These are phyloP conservation scores for Coemansia sp. DNA, from an alignment of 192 early-diverging fungal genomes.

Conservation along the genomic window DNA sequence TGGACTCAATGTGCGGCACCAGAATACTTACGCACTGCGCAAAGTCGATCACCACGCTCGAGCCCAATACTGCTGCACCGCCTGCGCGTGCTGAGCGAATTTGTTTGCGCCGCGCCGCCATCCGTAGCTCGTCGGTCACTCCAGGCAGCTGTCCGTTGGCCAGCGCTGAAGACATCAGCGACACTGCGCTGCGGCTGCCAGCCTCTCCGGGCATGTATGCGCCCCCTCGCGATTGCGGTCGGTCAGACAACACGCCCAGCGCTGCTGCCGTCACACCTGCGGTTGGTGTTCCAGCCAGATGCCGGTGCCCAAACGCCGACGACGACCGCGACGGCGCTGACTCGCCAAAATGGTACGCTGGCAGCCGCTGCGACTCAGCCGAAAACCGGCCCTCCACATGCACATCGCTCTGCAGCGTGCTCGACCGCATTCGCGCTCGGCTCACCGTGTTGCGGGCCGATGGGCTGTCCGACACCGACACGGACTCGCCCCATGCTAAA, in stretches of 20 bases:
- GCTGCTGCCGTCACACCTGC: constrained; percentile 2
- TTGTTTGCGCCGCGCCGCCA: constrained; percentile 43
- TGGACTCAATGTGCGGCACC: constrained; percentile 68
- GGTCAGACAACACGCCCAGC: constrained; percentile 5
- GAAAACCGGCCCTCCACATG: constrained; percentile 39
- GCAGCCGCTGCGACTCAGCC: constrained; percentile 12
- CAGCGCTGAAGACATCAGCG: constrained; percentile 39
- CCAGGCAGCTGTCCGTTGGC: constrained; percentile 13
- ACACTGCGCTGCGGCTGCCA: constrained; percentile 19
- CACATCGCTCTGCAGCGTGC: constrained; percentile 33
- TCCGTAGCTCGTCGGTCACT: constrained; percentile 32
- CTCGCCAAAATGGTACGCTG: not conserved
- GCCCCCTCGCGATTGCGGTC: constrained; percentile 3
- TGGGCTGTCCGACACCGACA: not conserved
- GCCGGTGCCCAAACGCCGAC: constrained; percentile 15
- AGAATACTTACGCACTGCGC: constrained; percentile 81
- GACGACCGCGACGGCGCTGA: constrained; percentile 22
- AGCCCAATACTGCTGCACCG: constrained; percentile 16
- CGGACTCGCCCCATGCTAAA: not conserved
- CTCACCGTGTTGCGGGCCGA: constrained; percentile 1
- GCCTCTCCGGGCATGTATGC: not conserved
- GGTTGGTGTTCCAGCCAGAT: not conserved
- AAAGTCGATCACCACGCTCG: constrained; percentile 65
- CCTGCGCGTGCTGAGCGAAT: constrained; percentile 34
- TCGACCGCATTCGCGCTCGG: constrained; percentile 23